A percentile compares a stretch with the other conserved stretches of the same genome.
Evolutionary conservation across 148 eudicot species (phyloP).

Genomic region (Spergularia marina): DNA sequence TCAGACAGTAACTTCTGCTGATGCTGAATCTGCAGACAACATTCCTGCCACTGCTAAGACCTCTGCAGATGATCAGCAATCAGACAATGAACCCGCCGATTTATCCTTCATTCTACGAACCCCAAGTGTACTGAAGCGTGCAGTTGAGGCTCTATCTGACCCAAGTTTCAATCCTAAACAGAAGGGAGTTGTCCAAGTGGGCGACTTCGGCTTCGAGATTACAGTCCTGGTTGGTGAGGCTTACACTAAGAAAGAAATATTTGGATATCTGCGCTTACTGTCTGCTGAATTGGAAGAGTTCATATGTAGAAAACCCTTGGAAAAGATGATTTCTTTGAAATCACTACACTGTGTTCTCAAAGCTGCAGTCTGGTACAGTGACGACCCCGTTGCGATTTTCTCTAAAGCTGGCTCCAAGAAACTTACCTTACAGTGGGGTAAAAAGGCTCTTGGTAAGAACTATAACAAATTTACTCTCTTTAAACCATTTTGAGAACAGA

Average conservation of each 20-base stretch:
- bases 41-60: too few relatives aligned
- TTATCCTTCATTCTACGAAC: constrained; percentile 4
- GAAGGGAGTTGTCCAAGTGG: constrained; percentile 2
- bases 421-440: not conserved
- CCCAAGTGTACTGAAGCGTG: not conserved
- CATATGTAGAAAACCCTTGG: not conserved
- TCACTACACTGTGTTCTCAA: not conserved
- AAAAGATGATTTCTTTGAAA: constrained; percentile 1
- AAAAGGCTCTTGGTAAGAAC: not conserved
- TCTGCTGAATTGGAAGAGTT: constrained; percentile 1
- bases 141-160: not conserved
- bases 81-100: not conserved
- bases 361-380: not conserved
- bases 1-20: too few relatives aligned
- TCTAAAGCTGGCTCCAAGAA: not conserved
- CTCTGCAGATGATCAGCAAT: too few relatives aligned
- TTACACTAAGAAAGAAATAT: not conserved
- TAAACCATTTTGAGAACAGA: not conserved
- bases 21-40: too few relatives aligned
- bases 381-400: not conserved
- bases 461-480: too few relatives aligned
- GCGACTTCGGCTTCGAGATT: constrained; percentile 1
- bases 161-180: not conserved
- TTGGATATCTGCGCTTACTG: not conserved
- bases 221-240: not conserved